Evolutionary conservation across 768 basidiomycete genomes (phyloP).

Genomic region (Guyanaporus albipodus): DNA sequence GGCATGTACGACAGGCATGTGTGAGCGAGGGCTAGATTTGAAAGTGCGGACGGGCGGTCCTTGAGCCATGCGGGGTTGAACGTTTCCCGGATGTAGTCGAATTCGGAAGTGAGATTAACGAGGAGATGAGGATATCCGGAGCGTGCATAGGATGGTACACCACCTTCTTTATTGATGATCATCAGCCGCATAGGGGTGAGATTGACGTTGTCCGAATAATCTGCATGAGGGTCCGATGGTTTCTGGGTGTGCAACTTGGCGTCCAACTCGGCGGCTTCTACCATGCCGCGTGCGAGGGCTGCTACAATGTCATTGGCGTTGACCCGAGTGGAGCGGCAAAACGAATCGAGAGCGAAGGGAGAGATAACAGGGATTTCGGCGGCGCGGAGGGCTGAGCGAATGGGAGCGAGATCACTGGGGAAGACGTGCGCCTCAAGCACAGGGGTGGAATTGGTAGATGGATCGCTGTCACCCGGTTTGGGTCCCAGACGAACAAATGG

Average conservation of each 20-base stretch:
- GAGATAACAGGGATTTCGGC: slow-evolving; percentile 97
- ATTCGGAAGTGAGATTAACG: slow-evolving; percentile 90
- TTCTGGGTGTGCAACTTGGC: slow-evolving; percentile 34
- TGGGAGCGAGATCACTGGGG: slow-evolving; percentile 74
- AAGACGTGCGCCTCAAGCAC: slow-evolving; percentile 77
- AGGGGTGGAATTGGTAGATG: slow-evolving; percentile 29
- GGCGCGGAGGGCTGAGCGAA: slow-evolving; percentile 84
- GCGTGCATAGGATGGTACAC: slow-evolving; percentile 96
- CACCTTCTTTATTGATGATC: slow-evolving; percentile 96
- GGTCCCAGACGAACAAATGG: slow-evolving; percentile 83
- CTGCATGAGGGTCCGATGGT: slow-evolving; percentile 31
- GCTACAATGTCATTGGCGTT: slow-evolving; percentile 86
- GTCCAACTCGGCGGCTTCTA: slow-evolving; percentile 48
- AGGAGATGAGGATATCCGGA: slow-evolving; percentile 92
- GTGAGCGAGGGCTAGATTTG: slow-evolving; percentile 80
- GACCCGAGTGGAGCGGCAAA: slow-evolving; percentile 80
- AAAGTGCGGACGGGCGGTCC: slow-evolving; percentile 79
- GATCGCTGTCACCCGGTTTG: slow-evolving; percentile 47
- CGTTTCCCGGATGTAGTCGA: slow-evolving; percentile 76
- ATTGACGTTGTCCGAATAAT: slow-evolving; percentile 57
- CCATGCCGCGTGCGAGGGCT: slow-evolving; percentile 85
- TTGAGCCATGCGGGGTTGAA: slow-evolving; percentile 74
- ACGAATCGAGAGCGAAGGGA: slow-evolving; percentile 89
- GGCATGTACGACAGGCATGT: slow-evolving; percentile 93
- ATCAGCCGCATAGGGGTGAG: slow-evolving; percentile 93